Evolutionary conservation across 2,329 filamentous ascomycete genomes (phyloP), one percentile per base, ranked within the genome.

Genomic region (Fusarium kyushuense): DNA sequence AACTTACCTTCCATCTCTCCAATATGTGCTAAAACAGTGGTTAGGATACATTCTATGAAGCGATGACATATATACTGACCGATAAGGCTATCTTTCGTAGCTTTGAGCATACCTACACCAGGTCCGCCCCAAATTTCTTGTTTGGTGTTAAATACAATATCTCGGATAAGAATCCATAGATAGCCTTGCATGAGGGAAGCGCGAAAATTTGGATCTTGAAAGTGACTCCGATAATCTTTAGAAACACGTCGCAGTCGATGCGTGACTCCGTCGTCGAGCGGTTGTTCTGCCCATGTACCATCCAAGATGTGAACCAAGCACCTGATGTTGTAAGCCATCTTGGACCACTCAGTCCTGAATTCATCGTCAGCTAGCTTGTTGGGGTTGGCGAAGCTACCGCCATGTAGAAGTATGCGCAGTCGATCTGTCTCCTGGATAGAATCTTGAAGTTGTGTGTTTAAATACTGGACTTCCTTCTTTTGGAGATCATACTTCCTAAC

Each of bases 271-370:
- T 17, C 35, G 5, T 46, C 48, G 2, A 27, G 17, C 0, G 11
- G 6, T 5, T 25, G 9, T 0, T 1, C 25, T 9, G 23, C 14
- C 1, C 32, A 14, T 12, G 16, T 0, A 2, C 30, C 25, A 6
- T 29, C 9, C 3, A 75, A 11, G 1, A 6, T 4, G 2, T 12
- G 19, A 4, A 63, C 66, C 2, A 76, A 11, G 1, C 16, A 42
- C 4, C 49, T 51, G 1, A 75, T 68, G 16, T 63, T 71, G 29
- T 69, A 75, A 5, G 11, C 1, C 7, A 76, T 47, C 6, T 47
- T 35, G 5, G 33, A 62, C 74, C 70, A 76, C 6, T 64, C 51
- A 10, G 29, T 35, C 2, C 7, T 4, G 2, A 76, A 49, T 0
- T 16, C 19, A 16, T 63, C 51, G 4, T 75, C 74, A 0, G 61